Evolutionary conservation across 2,329 filamentous ascomycete genomes (phyloP).

Genomic region (Colletotrichum magnum): DNA sequence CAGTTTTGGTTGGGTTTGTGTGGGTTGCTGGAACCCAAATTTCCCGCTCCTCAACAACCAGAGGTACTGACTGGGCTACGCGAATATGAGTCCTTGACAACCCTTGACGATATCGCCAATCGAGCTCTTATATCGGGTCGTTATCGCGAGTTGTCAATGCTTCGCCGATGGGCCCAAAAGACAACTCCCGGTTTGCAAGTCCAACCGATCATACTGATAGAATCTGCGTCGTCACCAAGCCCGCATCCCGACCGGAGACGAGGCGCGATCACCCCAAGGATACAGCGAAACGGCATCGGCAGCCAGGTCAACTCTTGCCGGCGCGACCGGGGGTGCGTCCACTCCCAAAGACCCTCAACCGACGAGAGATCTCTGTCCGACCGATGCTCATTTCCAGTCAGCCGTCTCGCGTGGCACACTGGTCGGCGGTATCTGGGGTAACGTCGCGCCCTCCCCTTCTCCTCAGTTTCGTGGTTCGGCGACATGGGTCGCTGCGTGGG

Average conservation of each 20-base stretch:
- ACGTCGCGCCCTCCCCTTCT: background rate
- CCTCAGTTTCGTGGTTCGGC: background rate
- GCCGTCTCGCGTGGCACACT: background rate
- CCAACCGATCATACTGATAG: background rate
- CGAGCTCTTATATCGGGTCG: too few relatives aligned
- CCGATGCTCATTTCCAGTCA: background rate
- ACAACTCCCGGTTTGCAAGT: background rate
- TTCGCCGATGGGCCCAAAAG: background rate
- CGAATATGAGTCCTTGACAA: too few relatives aligned
- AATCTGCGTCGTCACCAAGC: conserved; percentile 4
- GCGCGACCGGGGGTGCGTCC: background rate
- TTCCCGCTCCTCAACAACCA: too few relatives aligned
- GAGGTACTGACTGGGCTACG: too few relatives aligned
- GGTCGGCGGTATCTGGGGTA: conserved; percentile 29
- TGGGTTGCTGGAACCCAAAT: too few relatives aligned
- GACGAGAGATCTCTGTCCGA: background rate
- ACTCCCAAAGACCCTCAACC: background rate
- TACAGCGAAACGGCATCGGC: background rate
- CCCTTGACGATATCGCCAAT: too few relatives aligned
- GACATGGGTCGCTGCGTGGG: too few relatives aligned
- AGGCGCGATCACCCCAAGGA: conserved; percentile 16
- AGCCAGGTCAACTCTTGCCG: conserved; percentile 16
- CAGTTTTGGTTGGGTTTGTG: background rate
- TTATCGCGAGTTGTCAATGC: background rate
- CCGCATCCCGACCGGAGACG: conserved; percentile 15